Percentiles rank a stretch among this genome's conserved stretches.
Conservation (phyloP, 495 filamentous ascomycete genomes). For the Daldinia childiae region DNA sequence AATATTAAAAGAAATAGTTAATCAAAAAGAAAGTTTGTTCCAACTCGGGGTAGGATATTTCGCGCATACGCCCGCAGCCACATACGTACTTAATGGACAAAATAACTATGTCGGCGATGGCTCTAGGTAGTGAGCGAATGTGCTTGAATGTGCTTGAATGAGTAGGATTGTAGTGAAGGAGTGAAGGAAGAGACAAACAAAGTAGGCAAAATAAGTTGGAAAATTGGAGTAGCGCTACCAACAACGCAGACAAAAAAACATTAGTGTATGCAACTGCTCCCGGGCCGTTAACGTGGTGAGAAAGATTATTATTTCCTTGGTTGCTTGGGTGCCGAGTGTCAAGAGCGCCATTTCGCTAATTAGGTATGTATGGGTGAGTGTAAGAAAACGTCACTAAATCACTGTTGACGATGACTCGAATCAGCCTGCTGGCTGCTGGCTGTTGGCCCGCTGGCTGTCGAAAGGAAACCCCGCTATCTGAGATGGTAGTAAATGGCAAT, state of each 20-base stretch:
- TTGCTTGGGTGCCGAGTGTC: not conserved
- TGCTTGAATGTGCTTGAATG: not conserved
- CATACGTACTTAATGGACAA: not conserved
- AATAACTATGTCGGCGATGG: not conserved
- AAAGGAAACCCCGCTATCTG: not conserved
- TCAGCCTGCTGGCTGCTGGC: not conserved
- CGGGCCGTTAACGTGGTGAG: not conserved
- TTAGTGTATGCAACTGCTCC: not conserved
- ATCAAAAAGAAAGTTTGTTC: not conserved
- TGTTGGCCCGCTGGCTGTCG: not conserved
- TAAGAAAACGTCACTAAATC: constrained; percentile 2
- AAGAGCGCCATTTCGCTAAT: constrained; percentile 7
- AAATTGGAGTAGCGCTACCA: not conserved
- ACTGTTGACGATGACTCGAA: constrained; percentile 6
- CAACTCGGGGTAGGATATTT: not conserved
- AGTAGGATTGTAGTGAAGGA: not conserved
- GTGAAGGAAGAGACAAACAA: not conserved
- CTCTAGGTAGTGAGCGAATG: not conserved
- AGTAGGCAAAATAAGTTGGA: not conserved
- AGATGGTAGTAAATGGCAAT: not conserved
- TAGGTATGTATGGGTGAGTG: constrained; percentile 3
- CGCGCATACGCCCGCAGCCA: not conserved
- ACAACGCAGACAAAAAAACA: not conserved
- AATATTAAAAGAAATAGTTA: not conserved
- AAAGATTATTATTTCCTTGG: not conserved